Percentiles rank a stretch among this genome's conserved stretches.
These are phyloP conservation scores for Peniophora sp. DNA, from an alignment of 1,284 basidiomycete species.

Conservation along the genomic window DNA sequence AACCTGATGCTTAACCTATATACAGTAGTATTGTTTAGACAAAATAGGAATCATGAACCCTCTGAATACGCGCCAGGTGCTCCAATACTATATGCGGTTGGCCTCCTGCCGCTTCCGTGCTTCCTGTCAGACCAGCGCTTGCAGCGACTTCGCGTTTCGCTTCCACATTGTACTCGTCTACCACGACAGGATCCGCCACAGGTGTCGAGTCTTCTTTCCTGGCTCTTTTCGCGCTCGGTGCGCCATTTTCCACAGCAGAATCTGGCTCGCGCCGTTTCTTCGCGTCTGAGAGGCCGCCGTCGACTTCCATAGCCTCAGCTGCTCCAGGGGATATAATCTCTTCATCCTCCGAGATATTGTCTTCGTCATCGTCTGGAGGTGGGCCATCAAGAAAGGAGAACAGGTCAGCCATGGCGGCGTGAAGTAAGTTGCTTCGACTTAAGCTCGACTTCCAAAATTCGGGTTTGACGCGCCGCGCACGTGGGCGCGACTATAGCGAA, in stretches of 20 bases:
- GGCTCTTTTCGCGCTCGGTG: slow-evolving; percentile 32
- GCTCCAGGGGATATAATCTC: slow-evolving; percentile 3
- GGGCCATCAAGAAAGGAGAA: slow-evolving; percentile 35
- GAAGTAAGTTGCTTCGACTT: too few relatives aligned
- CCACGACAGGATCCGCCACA: slow-evolving; percentile 55
- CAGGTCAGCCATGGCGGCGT: slow-evolving; percentile 22
- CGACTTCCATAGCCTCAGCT: slow-evolving; percentile 13
- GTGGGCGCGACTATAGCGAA: too few relatives aligned
- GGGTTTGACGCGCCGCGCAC: too few relatives aligned
- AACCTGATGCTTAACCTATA: slow-evolving; percentile 87
- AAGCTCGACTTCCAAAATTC: too few relatives aligned
- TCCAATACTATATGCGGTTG: slow-evolving; percentile 56
- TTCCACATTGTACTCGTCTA: slow-evolving; percentile 87
- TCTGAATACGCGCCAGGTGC: slow-evolving; percentile 54
- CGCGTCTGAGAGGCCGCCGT: slow-evolving; percentile 10
- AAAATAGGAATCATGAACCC: neutral
- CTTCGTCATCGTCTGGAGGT: slow-evolving; percentile 14
- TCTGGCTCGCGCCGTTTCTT: slow-evolving; percentile 20
- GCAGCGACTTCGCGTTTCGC: slow-evolving; percentile 84
- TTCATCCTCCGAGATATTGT: slow-evolving; percentile 12
- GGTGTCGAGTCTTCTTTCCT: slow-evolving; percentile 27
- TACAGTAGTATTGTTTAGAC: neutral
- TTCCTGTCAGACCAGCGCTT: slow-evolving; percentile 72
- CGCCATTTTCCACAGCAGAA: slow-evolving; percentile 8
- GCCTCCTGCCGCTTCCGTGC: slow-evolving; percentile 53